phyloP scores from a whole-genome alignment of 768 basidiomycete species.

The Amanita exitialis region DNA sequence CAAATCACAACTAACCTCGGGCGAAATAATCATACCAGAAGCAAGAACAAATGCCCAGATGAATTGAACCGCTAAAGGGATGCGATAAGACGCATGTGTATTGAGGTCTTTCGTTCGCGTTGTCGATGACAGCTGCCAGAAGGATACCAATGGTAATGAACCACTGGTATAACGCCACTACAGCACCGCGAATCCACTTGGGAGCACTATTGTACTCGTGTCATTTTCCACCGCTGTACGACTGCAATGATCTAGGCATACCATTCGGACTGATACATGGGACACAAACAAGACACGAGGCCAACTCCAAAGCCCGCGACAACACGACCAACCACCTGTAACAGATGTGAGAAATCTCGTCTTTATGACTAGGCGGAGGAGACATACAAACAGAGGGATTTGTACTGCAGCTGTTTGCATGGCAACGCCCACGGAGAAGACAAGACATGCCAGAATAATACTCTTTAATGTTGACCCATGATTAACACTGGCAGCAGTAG shows the following conservation, averaged over 20 bases:
- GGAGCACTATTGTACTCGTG: constrained; percentile 32
- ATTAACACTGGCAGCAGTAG: not conserved
- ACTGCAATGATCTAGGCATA: constrained; percentile 11
- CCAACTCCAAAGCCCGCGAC: constrained; percentile 77
- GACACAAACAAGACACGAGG: constrained; percentile 56
- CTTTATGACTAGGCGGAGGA: not conserved
- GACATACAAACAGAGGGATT: constrained; percentile 47
- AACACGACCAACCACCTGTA: constrained; percentile 50
- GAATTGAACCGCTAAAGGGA: constrained; percentile 73
- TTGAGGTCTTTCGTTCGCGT: constrained; percentile 47
- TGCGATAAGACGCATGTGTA: constrained; percentile 47
- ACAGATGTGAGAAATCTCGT: not conserved
- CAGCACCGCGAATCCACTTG: constrained; percentile 65
- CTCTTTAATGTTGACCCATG: constrained; percentile 22
- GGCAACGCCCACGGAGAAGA: constrained; percentile 55
- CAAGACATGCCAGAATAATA: constrained; percentile 48
- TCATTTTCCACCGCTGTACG: constrained; percentile 1
- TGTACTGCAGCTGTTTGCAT: constrained; percentile 50
- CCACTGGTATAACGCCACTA: constrained; percentile 65
- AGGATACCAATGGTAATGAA: constrained; percentile 71
- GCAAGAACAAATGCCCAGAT: constrained; percentile 68
- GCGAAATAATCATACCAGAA: constrained; percentile 61
- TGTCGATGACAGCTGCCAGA: constrained; percentile 58
- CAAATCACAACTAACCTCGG: constrained; percentile 33
- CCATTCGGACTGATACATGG: constrained; percentile 41